phyloP scores from a whole-genome alignment of 176 grass and related monocot genomes.

The Phoenix roebelenii region DNA sequence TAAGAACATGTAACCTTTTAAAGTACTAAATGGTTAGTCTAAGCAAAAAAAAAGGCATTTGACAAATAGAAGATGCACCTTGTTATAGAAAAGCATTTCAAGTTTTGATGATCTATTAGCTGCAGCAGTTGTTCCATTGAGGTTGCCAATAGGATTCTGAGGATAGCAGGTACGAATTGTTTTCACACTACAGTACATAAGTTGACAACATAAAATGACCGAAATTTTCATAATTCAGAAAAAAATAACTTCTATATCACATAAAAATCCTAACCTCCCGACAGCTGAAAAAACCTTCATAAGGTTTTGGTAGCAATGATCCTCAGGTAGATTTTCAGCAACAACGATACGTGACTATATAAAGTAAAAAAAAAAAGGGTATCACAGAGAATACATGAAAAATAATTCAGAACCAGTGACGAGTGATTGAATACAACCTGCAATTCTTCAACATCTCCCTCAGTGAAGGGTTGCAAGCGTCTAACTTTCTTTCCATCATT shows the following conservation, averaged over 20 bases:
- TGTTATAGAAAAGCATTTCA: slow-evolving; percentile 2
- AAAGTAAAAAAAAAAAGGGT: background rate
- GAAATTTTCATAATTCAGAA: background rate
- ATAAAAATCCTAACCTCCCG: background rate
- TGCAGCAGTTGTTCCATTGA: background rate
- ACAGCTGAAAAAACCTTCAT: slow-evolving; percentile 6
- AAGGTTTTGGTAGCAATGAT: slow-evolving; percentile 14
- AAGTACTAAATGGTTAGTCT: too few relatives aligned
- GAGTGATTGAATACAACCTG: background rate
- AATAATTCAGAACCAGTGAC: too few relatives aligned
- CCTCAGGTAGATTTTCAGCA: slow-evolving; percentile 7
- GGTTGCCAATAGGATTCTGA: background rate
- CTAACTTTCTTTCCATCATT: slow-evolving; percentile 9
- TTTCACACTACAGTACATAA: slow-evolving; percentile 2
- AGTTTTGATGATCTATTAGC: slow-evolving; percentile 4
- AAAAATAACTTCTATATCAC: background rate
- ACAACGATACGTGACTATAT: background rate
- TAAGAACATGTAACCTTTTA: too few relatives aligned
- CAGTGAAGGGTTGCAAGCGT: slow-evolving; percentile 1
- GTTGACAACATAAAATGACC: background rate
- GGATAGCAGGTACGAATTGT: slow-evolving; percentile 1
- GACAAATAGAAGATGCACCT: background rate
- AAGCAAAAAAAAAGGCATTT: too few relatives aligned
- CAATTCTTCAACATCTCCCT: slow-evolving; percentile 8
- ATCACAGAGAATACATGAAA: background rate